These are phyloP conservation scores for Phylloporus sp. DNA, from an alignment of 768 basidiomycete genomes.

Conservation along the genomic window DNA sequence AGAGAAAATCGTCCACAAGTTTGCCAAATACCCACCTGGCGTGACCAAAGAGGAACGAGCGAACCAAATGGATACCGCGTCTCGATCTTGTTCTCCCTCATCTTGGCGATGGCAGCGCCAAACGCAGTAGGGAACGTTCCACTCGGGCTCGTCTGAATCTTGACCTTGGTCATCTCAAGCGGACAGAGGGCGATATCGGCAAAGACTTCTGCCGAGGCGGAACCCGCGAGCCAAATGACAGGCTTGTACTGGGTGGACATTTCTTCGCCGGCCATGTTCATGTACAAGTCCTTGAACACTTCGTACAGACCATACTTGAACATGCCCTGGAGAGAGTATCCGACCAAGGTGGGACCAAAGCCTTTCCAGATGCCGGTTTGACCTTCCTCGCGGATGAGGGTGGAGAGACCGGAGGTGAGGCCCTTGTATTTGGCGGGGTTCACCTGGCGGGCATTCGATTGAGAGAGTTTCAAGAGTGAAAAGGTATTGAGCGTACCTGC, in stretches of 20 bases:
- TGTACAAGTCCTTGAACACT: slow-evolving; percentile 90
- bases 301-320: slow-evolving; percentile 99
- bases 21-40: slow-evolving; percentile 50
- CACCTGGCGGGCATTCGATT: slow-evolving; percentile 44
- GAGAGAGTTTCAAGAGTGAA: background rate
- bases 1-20: too few species aligned
- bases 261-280: slow-evolving; percentile 86
- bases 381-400: slow-evolving; percentile 77
- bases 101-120: slow-evolving; percentile 64
- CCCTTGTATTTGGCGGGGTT: slow-evolving; percentile 72
- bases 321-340: slow-evolving; percentile 94
- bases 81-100: slow-evolving; percentile 59
- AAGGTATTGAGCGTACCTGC: slow-evolving; percentile 62
- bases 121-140: slow-evolving; percentile 79
- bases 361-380: slow-evolving; percentile 89
- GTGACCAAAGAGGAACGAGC: slow-evolving; percentile 81
- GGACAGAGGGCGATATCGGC: slow-evolving; percentile 96
- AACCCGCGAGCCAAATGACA: slow-evolving; percentile 89
- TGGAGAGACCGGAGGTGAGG: slow-evolving; percentile 53
- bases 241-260: slow-evolving; percentile 75
- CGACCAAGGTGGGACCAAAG: slow-evolving; percentile 86
- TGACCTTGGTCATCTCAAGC: slow-evolving; percentile 90
- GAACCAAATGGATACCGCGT: slow-evolving; percentile 86
- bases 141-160: slow-evolving; percentile 71
- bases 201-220: slow-evolving; percentile 92